Evolutionary conservation across 768 basidiomycete species (phyloP).

Genomic region (Amanita rimosa): DNA sequence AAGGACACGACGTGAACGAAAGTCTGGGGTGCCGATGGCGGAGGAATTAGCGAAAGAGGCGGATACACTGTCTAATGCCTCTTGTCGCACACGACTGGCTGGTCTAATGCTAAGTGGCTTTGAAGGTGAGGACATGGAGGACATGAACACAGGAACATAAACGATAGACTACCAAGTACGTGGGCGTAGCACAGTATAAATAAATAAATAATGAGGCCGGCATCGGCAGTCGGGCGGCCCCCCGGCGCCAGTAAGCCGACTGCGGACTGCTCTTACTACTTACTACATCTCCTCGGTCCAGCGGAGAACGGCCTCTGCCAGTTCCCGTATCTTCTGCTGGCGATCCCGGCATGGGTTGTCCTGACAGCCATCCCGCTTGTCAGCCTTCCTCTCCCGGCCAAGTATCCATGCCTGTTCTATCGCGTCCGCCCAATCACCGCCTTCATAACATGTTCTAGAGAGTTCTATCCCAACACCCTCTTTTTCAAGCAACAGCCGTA

Average conservation of each 20-base stretch:
- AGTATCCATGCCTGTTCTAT: slow-evolving; percentile 46
- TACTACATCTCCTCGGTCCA: background rate
- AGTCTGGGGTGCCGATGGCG: slow-evolving; percentile 46
- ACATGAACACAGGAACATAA: slow-evolving; percentile 8
- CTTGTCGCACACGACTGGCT: background rate
- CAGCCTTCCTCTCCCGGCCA: slow-evolving; percentile 35
- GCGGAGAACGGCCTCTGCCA: background rate
- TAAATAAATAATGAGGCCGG: no score
- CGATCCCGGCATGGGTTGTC: slow-evolving; percentile 39
- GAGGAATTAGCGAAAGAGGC: slow-evolving; percentile 21
- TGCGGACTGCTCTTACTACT: no score
- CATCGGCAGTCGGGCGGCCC: background rate
- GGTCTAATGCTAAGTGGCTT: slow-evolving; percentile 1
- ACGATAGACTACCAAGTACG: slow-evolving; percentile 2
- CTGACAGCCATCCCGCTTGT: slow-evolving; percentile 34
- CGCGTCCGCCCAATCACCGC: slow-evolving; percentile 57
- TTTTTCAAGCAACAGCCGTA: slow-evolving; percentile 48
- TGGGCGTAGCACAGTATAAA: slow-evolving; percentile 8
- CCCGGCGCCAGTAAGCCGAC: background rate
- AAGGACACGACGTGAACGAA: slow-evolving; percentile 53
- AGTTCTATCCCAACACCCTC: slow-evolving; percentile 66
- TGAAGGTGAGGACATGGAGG: background rate
- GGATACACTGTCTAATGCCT: slow-evolving; percentile 2
- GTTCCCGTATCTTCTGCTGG: slow-evolving; percentile 27
- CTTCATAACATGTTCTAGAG: slow-evolving; percentile 50